Base-by-base conservation (phyloP, 352 stramenopile genomes). In the Phytophthora fragariaefolia region DNA sequence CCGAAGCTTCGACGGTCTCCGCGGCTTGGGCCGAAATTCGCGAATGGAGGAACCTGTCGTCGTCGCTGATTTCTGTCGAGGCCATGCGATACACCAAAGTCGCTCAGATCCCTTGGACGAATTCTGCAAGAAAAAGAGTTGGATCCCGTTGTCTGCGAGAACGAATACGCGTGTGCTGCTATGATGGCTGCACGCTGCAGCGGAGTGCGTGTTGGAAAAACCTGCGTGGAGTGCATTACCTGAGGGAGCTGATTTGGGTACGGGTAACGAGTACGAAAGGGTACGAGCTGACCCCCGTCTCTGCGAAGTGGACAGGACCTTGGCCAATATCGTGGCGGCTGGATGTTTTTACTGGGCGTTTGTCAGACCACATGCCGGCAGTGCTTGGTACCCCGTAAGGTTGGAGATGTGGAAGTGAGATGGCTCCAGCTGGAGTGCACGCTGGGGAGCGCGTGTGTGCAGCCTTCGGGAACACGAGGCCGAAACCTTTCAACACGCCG, bases 301-400 rank as follows among this genome's bases (percentile, higher is more conserved):
- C 28, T 69, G 62, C 32, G 23, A 63, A 46, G 52, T 68, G 60
- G 51, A 68, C 60, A 68, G 43, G 52, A 51, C 51, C 28, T 22
- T 9, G 17, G n/a, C 51, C 20, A 12, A 34, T n/a, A 24, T 5
- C 30, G 36, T 49, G 51, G 32, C 60, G 51, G 60, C 52, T 63
- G 43, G 40, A 67, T 59, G 58, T 59, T 65, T 58, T 47, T 17
- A n/a, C 34, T 15, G 7, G 20, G 6, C 23, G 20, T 45, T 46
- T 9, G 32, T n/a, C n/a, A n/a, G n/a, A n/a, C n/a, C n/a, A n/a
- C n/a, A n/a, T n/a, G n/a, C n/a, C n/a, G n/a, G n/a, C n/a, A n/a
- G n/a, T n/a, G n/a, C n/a, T n/a, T n/a, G n/a, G n/a, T n/a, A n/a
- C n/a, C n/a, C n/a, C n/a, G n/a, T n/a, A n/a, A n/a, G n/a, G n/a